A percentile compares a stretch with the other conserved stretches of the same genome.
phyloP scores from a whole-genome alignment of 768 basidiomycete genomes.

The Chiua virens region DNA sequence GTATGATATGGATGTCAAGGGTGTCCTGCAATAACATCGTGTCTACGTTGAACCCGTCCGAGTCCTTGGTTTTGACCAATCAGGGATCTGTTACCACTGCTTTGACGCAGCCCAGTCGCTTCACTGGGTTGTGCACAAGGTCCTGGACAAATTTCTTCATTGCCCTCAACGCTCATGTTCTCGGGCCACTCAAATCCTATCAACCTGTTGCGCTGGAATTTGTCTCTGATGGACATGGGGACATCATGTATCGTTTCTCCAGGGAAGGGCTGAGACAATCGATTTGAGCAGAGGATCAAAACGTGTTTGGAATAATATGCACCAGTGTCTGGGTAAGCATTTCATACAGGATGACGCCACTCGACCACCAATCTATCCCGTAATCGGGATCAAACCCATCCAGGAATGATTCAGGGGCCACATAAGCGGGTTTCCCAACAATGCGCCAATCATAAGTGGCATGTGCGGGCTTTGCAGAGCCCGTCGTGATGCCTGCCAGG shows the following conservation, averaged over 20 bases:
- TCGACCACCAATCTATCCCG: constrained; percentile 57
- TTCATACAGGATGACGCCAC: constrained; percentile 51
- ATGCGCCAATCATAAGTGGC: constrained; percentile 29
- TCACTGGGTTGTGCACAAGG: too few relatives aligned
- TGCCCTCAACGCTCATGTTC: too few relatives aligned
- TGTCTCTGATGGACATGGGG: too few relatives aligned
- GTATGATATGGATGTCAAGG: too few relatives aligned
- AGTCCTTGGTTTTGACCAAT: too few relatives aligned
- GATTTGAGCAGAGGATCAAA: background rate
- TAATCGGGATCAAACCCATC: constrained; percentile 9
- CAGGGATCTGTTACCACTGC: too few relatives aligned
- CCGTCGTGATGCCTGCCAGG: constrained; percentile 57
- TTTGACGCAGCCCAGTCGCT: too few relatives aligned
- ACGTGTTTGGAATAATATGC: constrained; percentile 9
- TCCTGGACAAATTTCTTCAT: too few relatives aligned
- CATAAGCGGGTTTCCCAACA: constrained; percentile 50
- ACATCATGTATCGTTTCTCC: constrained; percentile 27
- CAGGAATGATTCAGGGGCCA: constrained; percentile 46
- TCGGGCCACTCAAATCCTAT: too few relatives aligned
- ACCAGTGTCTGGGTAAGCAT: constrained; percentile 43
- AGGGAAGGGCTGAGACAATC: constrained; percentile 24
- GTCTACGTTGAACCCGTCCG: too few relatives aligned
- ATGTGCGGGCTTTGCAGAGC: constrained; percentile 31
- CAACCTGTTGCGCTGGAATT: too few relatives aligned
- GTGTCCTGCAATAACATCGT: too few relatives aligned